Evolutionary conservation across 768 basidiomycete genomes (phyloP).

Genomic region (Leccinum ochraceum): DNA sequence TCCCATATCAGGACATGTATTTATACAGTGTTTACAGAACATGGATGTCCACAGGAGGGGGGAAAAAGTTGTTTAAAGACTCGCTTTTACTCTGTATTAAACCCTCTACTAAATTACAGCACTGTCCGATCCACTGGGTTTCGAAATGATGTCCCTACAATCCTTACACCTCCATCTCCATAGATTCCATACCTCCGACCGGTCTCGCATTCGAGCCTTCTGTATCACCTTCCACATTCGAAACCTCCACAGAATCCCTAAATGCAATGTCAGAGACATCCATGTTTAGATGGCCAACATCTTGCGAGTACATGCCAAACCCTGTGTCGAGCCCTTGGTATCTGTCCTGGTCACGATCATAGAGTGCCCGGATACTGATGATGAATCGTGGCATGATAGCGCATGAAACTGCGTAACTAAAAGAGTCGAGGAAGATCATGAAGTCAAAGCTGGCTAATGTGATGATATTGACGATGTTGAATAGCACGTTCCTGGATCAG

Average conservation of each 20-base stretch:
- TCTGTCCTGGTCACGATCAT: neutral
- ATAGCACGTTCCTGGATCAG: neutral
- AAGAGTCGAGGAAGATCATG: neutral
- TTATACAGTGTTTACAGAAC: neutral
- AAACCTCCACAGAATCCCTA: neutral
- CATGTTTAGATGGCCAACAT: neutral
- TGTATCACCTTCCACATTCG: neutral
- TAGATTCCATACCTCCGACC: neutral
- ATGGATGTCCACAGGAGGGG: neutral
- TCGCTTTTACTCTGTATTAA: neutral
- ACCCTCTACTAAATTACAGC: neutral
- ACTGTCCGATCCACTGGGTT: neutral
- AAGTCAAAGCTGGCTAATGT: neutral
- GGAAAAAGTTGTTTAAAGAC: neutral
- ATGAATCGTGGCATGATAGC: slow-evolving; percentile 1
- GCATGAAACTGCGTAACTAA: neutral
- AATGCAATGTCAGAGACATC: neutral
- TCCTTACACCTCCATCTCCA: neutral
- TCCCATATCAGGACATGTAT: too few relatives aligned
- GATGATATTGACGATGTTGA: neutral
- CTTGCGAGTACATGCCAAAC: neutral
- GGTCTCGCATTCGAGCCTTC: neutral
- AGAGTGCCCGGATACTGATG: neutral
- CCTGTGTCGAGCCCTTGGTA: neutral
- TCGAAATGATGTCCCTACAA: neutral